Evolutionary conservation across 2,329 filamentous ascomycete genomes (phyloP).

Genomic region (Aureobasidium sp.): DNA sequence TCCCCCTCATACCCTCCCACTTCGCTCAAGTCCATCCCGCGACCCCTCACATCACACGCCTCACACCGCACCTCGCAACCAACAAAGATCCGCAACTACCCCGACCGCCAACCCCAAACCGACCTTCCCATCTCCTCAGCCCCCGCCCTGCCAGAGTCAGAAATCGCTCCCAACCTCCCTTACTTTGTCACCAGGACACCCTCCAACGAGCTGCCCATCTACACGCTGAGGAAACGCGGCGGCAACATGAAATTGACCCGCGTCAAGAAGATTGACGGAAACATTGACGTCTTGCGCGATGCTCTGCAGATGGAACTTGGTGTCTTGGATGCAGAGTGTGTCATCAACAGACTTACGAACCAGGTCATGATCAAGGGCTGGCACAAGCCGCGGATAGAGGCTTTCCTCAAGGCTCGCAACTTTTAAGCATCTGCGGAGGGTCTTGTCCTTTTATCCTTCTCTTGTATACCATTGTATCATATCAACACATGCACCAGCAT

Average conservation of each 20-base stretch:
- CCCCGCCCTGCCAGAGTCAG: constrained; percentile 21
- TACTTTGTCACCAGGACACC: constrained; percentile 69
- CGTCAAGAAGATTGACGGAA: constrained; percentile 73
- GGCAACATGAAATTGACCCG: constrained; percentile 68
- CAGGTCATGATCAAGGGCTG: constrained; percentile 63
- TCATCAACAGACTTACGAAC: constrained; percentile 56
- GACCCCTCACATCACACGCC: constrained; percentile 31
- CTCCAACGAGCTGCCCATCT: constrained; percentile 68
- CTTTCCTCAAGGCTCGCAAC: constrained; percentile 30
- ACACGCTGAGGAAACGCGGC: constrained; percentile 64
- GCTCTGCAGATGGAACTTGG: constrained; percentile 55
- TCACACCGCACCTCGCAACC: constrained; percentile 30
- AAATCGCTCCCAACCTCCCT: constrained; percentile 42
- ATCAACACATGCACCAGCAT: not conserved
- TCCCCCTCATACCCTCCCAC: constrained; percentile 28
- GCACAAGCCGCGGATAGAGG: constrained; percentile 27
- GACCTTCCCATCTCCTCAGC: constrained; percentile 19
- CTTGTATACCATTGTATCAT: constrained; percentile 7
- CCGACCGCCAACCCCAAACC: constrained; percentile 21
- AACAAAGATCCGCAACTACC: constrained; percentile 28
- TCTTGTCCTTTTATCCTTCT: not conserved
- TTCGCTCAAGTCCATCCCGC: constrained; percentile 28
- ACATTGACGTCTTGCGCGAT: constrained; percentile 54
- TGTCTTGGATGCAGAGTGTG: constrained; percentile 42
- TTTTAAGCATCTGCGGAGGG: constrained; percentile 22